Base-by-base conservation (phyloP, 352 stramenopile species). In the Phytophthora kernoviae region DNA sequence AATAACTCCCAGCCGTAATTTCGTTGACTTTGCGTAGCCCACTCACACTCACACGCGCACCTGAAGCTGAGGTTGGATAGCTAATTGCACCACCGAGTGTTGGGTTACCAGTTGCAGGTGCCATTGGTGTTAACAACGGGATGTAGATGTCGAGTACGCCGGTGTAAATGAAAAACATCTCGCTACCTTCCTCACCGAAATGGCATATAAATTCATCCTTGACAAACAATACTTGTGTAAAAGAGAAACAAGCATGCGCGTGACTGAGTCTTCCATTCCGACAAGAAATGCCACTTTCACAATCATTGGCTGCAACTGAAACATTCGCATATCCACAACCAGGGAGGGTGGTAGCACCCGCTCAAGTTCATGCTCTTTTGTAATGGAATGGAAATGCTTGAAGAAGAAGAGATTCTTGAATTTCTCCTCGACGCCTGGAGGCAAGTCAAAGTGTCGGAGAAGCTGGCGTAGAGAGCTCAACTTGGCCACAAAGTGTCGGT, bases 161-260 rank as follows among this genome's bases (percentile, higher is more conserved):
- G 0, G 77, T 82, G 55, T 84, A 88, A 20, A 88, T 79, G 58
- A 88, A 87, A 44, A 80, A 88, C 79, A 88, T 88, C 27, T 88
- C 79, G 22, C 75, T 79, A 14, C 79, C 79, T 41, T 85, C 66
- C 34, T 88, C 79, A 7, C 74, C 63, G 32, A 81, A 84, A 14
- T 71, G 69, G 43, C 79, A 87, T 4, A 87, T 67, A 43, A 79
- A 84, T 56, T 88, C 73, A 39, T 86, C 74, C 24, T 82, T 78
- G 14, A 84, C 71, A 17, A 70, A 79, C 22, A 88, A 45, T 4
- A 79, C 73, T 62, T 88, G 79, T 5, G 69, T 84, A 47, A 88
- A 18, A 81, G 70, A 0, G 67, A 75, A 4, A 87, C 74, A 9
- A 88, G 70, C 77, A 86, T 84, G 3, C 77, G 60, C 33, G 75